Percentiles rank a stretch among this genome's conserved stretches.
Evolutionary conservation across 352 stramenopile species (phyloP).

Genomic region (Pelagophyceae sp.): DNA sequence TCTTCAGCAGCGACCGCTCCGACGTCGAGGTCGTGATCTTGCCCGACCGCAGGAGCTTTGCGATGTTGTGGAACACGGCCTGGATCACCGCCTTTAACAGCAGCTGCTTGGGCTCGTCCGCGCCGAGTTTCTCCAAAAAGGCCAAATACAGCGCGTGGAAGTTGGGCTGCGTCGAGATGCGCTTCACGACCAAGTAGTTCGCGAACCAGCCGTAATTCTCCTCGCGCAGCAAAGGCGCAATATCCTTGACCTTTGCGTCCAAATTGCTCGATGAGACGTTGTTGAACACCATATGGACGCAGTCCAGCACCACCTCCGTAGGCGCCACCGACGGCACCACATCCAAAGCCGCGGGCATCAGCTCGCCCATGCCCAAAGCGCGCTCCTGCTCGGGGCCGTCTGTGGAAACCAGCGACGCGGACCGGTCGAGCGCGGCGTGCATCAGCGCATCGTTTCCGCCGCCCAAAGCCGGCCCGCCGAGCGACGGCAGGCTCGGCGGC

Average conservation of each 20-base stretch:
- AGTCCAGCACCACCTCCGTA: constrained; percentile 73
- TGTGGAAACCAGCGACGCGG: too few species aligned
- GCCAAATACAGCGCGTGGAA: constrained; percentile 94
- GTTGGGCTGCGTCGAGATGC: constrained; percentile 96
- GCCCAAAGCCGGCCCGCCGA: too few species aligned
- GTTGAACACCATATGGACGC: constrained; percentile 99
- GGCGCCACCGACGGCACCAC: constrained; percentile 31
- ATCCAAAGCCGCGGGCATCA: neutral
- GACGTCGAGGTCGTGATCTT: constrained; percentile 96
- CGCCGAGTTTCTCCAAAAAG: constrained; percentile 92
- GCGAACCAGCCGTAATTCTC: constrained; percentile 93
- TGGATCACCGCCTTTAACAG: constrained; percentile 86
- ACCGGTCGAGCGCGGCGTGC: too few species aligned
- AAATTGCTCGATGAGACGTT: constrained; percentile 96
- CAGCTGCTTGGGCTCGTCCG: constrained; percentile 59
- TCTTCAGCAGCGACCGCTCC: constrained; percentile 95
- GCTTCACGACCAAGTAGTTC: constrained; percentile 97
- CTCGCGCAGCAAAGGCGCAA: constrained; percentile 82
- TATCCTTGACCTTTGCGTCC: constrained; percentile 87
- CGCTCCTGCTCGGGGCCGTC: neutral
- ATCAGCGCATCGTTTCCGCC: too few species aligned
- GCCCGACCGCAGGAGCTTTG: constrained; percentile 87
- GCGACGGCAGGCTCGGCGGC: too few species aligned
- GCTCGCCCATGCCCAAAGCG: neutral
- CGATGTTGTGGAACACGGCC: constrained; percentile 84